phyloP scores from a whole-genome alignment of 2,329 filamentous ascomycete species.

The Colletotrichum gigasporum region DNA sequence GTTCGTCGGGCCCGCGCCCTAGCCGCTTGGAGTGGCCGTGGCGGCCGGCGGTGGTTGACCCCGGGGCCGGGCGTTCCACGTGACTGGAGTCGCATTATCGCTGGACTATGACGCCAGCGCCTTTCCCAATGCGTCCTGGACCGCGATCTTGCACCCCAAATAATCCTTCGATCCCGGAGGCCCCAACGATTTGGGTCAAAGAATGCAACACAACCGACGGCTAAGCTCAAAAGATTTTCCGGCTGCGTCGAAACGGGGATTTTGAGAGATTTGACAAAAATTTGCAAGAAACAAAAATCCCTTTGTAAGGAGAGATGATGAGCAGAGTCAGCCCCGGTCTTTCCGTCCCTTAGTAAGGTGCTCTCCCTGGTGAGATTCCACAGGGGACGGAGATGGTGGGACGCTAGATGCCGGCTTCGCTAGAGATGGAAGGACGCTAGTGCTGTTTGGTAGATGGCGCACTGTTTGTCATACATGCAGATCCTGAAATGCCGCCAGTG shows the following conservation, averaged over 20 bases:
- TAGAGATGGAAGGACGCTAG: slow-evolving; percentile 19
- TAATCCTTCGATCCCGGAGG: not conserved
- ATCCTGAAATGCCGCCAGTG: slow-evolving; percentile 21
- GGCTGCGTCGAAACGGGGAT: not conserved
- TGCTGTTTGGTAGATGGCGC: slow-evolving; percentile 1
- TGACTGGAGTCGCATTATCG: slow-evolving; percentile 23
- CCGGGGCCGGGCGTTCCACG: slow-evolving; percentile 12
- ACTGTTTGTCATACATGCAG: slow-evolving; percentile 31
- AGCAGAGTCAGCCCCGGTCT: not conserved
- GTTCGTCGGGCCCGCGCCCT: slow-evolving; percentile 20
- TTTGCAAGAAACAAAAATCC: not conserved
- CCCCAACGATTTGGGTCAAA: not conserved
- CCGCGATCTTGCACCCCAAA: slow-evolving; percentile 6
- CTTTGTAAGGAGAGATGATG: not conserved
- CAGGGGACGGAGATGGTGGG: not conserved
- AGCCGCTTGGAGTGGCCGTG: slow-evolving; percentile 21
- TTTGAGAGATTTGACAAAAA: not conserved
- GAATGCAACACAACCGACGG: not conserved
- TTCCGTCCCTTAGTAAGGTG: not conserved
- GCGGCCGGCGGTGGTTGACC: slow-evolving; percentile 18
- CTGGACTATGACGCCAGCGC: slow-evolving; percentile 22
- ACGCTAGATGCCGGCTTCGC: not conserved
- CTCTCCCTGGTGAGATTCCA: not conserved
- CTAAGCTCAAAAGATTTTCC: not conserved
- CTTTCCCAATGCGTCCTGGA: slow-evolving; percentile 5